These are phyloP conservation scores for Anisodus tanguticus DNA, from an alignment of 257 asterid genomes.

Conservation along the genomic window DNA sequence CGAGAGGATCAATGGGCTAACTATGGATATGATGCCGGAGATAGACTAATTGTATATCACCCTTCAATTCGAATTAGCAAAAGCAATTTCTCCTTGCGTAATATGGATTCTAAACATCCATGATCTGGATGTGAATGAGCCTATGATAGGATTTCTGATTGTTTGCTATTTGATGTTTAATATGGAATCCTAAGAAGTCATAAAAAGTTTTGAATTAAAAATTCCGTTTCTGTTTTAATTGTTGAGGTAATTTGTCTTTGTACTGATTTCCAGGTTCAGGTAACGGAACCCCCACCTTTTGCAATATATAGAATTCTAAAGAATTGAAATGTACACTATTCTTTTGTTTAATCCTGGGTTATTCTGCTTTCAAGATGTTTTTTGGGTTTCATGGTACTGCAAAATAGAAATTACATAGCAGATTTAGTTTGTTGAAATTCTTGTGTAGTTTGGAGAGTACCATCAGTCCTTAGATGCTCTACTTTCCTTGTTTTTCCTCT, in stretches of 20 bases:
- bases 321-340: background rate
- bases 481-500: slow-evolving; percentile 7
- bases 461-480: background rate
- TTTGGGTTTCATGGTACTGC: slow-evolving; percentile 18
- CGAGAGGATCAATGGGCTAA: background rate
- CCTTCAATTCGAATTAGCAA: background rate
- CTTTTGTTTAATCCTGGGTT: background rate
- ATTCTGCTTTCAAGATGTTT: background rate
- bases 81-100: background rate
- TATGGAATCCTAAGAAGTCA: slow-evolving; percentile 10
- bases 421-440: slow-evolving; percentile 6
- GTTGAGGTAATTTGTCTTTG: slow-evolving; percentile 8
- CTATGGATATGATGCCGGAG: background rate
- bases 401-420: background rate
- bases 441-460: slow-evolving; percentile 17
- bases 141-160: slow-evolving; percentile 17
- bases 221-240: background rate
- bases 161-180: background rate
- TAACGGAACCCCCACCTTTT: background rate
- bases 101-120: background rate
- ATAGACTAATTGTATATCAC: background rate
- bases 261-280: background rate
- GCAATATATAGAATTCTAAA: slow-evolving; percentile 2
- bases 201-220: background rate
- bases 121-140: slow-evolving; percentile 1